phyloP scores from a whole-genome alignment of 1,139 yeast genomes.

The Zygosaccharomyces pseudobailii region DNA sequence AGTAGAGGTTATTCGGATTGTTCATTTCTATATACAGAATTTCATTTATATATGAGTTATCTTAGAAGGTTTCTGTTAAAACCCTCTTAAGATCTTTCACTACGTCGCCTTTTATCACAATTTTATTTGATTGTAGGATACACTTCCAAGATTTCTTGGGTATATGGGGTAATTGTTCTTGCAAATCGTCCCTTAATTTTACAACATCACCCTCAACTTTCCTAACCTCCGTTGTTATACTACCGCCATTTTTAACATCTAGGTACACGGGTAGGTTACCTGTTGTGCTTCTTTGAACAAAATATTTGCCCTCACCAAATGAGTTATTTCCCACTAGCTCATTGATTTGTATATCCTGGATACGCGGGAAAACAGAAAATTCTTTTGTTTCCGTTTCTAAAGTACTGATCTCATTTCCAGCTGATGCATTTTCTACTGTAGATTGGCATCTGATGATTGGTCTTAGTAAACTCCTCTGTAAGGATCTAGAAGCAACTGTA shows the following conservation, averaged over 20 bases:
- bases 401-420: neutral
- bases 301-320: constrained; percentile 45
- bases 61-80: constrained; percentile 22
- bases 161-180: constrained; percentile 43
- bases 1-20: neutral
- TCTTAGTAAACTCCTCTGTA: neutral
- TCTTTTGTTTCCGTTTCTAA: neutral
- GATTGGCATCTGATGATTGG: constrained; percentile 7
- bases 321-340: constrained; percentile 34
- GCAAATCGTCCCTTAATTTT: constrained; percentile 56
- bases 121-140: constrained; percentile 36
- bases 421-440: constrained; percentile 3
- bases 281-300: constrained; percentile 48
- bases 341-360: constrained; percentile 26
- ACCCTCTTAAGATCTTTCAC: constrained; percentile 41
- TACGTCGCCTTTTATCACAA: constrained; percentile 58
- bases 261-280: constrained; percentile 70
- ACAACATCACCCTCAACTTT: constrained; percentile 57
- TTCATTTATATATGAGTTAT: neutral
- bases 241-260: constrained; percentile 41
- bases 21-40: constrained; percentile 9
- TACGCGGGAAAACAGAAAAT: constrained; percentile 29
- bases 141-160: constrained; percentile 43
- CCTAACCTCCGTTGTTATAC: constrained; percentile 57
- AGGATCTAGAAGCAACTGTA: neutral